Conservation (phyloP, 106 monocot species). For the Dendrobium officinale region DNA sequence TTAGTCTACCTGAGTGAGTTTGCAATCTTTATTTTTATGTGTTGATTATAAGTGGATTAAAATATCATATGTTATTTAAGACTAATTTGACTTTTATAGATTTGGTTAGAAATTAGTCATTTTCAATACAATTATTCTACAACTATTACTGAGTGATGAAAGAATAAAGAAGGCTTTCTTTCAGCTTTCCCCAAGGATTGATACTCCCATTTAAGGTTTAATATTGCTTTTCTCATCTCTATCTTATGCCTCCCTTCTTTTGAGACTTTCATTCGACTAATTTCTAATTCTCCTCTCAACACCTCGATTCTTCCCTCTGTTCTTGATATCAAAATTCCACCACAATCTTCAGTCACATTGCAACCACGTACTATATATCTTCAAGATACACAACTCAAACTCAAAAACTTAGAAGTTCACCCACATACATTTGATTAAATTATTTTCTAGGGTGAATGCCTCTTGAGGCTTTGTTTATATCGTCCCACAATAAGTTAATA, state of each 20-base stretch:
- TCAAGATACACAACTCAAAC: too few relatives aligned
- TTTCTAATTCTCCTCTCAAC: neutral
- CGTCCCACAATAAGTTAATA: neutral
- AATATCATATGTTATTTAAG: neutral
- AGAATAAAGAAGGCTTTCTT: neutral
- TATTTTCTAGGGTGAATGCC: too few relatives aligned
- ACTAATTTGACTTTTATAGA: neutral
- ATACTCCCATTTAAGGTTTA: too few relatives aligned
- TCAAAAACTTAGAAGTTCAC: too few relatives aligned
- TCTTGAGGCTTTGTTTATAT: neutral
- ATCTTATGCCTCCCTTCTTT: neutral
- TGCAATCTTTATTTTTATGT: neutral
- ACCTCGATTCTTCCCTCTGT: neutral
- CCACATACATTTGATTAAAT: too few relatives aligned
- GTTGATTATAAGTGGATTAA: neutral
- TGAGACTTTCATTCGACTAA: neutral
- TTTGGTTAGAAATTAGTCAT: neutral
- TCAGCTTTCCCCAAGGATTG: neutral
- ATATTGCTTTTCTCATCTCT: too few relatives aligned
- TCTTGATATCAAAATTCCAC: too few relatives aligned
- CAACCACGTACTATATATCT: too few relatives aligned
- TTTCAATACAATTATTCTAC: neutral
- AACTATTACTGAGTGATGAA: neutral
- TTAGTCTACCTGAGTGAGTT: neutral
- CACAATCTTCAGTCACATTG: too few relatives aligned